Percentiles rank a stretch among this genome's conserved stretches.
These are phyloP conservation scores for Suhomyces emberorum DNA, from an alignment of 805 yeast genomes.

Conservation along the genomic window DNA sequence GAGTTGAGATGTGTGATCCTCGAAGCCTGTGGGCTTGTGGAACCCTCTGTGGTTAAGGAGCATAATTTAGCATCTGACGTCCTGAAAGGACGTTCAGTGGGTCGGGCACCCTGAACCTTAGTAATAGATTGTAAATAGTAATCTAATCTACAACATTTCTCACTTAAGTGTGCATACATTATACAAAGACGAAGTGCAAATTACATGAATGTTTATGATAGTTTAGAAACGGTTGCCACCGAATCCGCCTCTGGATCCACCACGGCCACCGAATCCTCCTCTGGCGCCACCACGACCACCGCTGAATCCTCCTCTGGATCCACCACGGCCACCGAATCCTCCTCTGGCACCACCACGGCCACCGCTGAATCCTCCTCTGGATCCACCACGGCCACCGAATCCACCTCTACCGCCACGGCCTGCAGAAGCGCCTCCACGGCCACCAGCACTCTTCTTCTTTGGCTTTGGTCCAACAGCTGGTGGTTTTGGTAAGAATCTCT, in stretches of 20 bases:
- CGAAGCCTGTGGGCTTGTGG: slow-evolving; percentile 47
- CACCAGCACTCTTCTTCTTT: slow-evolving; percentile 62
- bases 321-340: slow-evolving; percentile 31
- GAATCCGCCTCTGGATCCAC: slow-evolving; percentile 44
- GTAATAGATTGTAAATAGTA: not conserved
- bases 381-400: slow-evolving; percentile 24
- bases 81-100: no score
- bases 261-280: slow-evolving; percentile 34
- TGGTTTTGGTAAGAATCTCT: slow-evolving; percentile 96
- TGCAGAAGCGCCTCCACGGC: slow-evolving; percentile 47
- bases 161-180: not conserved
- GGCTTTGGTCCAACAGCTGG: slow-evolving; percentile 81
- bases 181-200: slow-evolving; percentile 11
- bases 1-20: slow-evolving; percentile 50
- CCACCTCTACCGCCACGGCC: slow-evolving; percentile 36
- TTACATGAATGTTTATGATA: slow-evolving; percentile 1
- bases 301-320: slow-evolving; percentile 41
- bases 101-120: no score
- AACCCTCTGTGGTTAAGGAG: not conserved
- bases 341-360: slow-evolving; percentile 30
- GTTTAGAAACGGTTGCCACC: slow-evolving; percentile 21
- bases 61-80: slow-evolving; percentile 1
- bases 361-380: slow-evolving; percentile 31
- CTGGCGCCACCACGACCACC: slow-evolving; percentile 42
- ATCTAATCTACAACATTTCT: not conserved